Evolutionary conservation across 768 basidiomycete species (phyloP).

Genomic region (Gautieria morchelliformis): DNA sequence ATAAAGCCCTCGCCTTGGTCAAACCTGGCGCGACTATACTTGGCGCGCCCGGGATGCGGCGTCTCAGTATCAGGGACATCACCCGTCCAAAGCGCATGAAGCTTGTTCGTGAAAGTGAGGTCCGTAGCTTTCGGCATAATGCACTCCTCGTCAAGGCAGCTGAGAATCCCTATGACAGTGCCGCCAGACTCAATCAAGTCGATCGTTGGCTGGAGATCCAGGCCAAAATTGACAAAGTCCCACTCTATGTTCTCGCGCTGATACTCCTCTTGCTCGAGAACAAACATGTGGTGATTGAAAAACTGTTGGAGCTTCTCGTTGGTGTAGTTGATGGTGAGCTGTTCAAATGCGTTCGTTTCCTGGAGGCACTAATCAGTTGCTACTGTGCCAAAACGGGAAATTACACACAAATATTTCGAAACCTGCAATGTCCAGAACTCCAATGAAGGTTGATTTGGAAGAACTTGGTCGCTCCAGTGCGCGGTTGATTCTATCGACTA

Average conservation of each 20-base stretch:
- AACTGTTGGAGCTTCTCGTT: conserved; percentile 98
- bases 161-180: conserved; percentile 75
- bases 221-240: conserved; percentile 96
- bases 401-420: conserved; percentile 70
- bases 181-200: conserved; percentile 87
- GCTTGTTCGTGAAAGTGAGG: conserved; percentile 87
- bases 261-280: conserved; percentile 98
- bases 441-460: conserved; percentile 89
- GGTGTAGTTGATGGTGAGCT: conserved; percentile 96
- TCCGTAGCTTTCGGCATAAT: conserved; percentile 99
- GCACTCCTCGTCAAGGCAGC: conserved; percentile 93
- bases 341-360: conserved; percentile 91
- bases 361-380: conserved; percentile 25
- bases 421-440: conserved; percentile 97
- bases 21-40: conserved; percentile 82
- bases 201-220: conserved; percentile 96
- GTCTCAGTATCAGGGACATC: conserved; percentile 31
- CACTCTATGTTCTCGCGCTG: conserved; percentile 92
- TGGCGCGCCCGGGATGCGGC: conserved; percentile 65
- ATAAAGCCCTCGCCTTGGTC: conserved; percentile 77
- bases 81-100: conserved; percentile 65
- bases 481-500: conserved; percentile 92
- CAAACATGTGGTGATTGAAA: conserved; percentile 99
- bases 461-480: conserved; percentile 83
- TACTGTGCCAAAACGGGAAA: not conserved